Conservation (phyloP, 2,329 filamentous ascomycete genomes). For the Exserohilum rostratum region DNA sequence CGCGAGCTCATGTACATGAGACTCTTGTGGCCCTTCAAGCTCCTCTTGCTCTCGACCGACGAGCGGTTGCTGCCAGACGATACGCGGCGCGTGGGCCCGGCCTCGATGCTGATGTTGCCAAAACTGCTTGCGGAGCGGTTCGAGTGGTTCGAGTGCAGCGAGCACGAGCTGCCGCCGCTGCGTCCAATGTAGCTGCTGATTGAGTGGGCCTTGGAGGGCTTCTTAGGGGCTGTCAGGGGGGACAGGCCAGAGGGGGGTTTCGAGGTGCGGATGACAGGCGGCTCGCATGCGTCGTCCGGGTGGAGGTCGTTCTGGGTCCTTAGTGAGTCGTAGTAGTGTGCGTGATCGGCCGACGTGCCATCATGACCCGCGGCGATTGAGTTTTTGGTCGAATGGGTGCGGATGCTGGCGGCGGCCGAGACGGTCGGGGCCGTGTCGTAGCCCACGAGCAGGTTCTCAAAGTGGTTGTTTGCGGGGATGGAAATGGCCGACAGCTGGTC, state of each 20-base stretch:
- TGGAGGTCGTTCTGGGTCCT: slow-evolving; percentile 57
- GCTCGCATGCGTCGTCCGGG: slow-evolving; percentile 63
- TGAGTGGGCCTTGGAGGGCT: slow-evolving; percentile 50
- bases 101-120: slow-evolving; percentile 51
- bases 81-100: slow-evolving; percentile 31
- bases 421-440: slow-evolving; percentile 42
- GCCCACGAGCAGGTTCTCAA: slow-evolving; percentile 60
- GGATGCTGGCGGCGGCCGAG: slow-evolving; percentile 24
- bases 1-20: slow-evolving; percentile 77
- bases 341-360: slow-evolving; percentile 74
- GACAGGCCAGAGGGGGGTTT: slow-evolving; percentile 81
- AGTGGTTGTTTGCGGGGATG: slow-evolving; percentile 70
- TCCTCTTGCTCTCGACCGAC: slow-evolving; percentile 45
- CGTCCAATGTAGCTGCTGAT: slow-evolving; percentile 65
- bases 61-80: slow-evolving; percentile 41
- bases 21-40: slow-evolving; percentile 55
- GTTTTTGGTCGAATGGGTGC: slow-evolving; percentile 32
- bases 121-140: slow-evolving; percentile 45
- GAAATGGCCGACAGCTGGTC: slow-evolving; percentile 66
- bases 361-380: slow-evolving; percentile 27
- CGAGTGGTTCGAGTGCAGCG: slow-evolving; percentile 45
- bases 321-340: slow-evolving; percentile 63
- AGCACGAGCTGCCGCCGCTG: slow-evolving; percentile 42
- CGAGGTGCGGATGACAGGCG: slow-evolving; percentile 80
- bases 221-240: slow-evolving; percentile 66